Percentiles rank a stretch among this genome's conserved stretches.
Conservation (phyloP, 352 stramenopile genomes). For the Peronosclerospora sorghi region DNA sequence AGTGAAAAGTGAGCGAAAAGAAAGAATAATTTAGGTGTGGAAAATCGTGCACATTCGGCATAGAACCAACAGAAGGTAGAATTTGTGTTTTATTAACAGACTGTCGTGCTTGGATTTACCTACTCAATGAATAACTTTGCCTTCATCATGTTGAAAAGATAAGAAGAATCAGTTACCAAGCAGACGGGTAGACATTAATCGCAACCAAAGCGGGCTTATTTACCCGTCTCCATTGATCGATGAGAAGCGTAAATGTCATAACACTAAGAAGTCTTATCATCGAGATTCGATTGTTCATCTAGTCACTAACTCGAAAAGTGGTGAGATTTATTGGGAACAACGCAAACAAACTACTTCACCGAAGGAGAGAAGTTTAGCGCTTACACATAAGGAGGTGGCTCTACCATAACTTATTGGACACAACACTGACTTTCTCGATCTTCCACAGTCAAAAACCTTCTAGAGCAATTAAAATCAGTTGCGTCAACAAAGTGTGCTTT, state of each 20-base stretch:
- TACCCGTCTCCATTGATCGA: conserved; percentile 17
- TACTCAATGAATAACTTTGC: too few species aligned
- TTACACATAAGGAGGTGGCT: neutral
- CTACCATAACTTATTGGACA: conserved; percentile 5
- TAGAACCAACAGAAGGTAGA: too few species aligned
- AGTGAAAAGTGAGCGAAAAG: too few species aligned
- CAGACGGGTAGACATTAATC: too few species aligned
- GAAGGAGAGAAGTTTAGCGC: conserved; percentile 6
- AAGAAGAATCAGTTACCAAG: too few species aligned
- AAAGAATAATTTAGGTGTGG: too few species aligned
- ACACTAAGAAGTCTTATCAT: conserved; percentile 22
- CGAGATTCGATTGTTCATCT: conserved; percentile 26
- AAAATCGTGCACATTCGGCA: too few species aligned
- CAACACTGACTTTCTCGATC: conserved; percentile 27
- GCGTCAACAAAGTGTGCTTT: too few species aligned
- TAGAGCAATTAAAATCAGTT: conserved; percentile 13
- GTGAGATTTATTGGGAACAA: conserved; percentile 26
- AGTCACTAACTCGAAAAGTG: conserved; percentile 18
- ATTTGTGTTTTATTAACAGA: too few species aligned
- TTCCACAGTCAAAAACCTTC: conserved; percentile 20
- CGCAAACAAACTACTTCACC: conserved; percentile 14
- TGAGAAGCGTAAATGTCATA: conserved; percentile 13
- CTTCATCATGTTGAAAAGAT: too few species aligned
- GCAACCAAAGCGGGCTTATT: too few species aligned
- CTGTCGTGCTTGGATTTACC: too few species aligned